A percentile compares a stretch with the other conserved stretches of the same genome.
phyloP scores from a whole-genome alignment of 139 green algal genomes.

The Coccomyxa sp. region DNA sequence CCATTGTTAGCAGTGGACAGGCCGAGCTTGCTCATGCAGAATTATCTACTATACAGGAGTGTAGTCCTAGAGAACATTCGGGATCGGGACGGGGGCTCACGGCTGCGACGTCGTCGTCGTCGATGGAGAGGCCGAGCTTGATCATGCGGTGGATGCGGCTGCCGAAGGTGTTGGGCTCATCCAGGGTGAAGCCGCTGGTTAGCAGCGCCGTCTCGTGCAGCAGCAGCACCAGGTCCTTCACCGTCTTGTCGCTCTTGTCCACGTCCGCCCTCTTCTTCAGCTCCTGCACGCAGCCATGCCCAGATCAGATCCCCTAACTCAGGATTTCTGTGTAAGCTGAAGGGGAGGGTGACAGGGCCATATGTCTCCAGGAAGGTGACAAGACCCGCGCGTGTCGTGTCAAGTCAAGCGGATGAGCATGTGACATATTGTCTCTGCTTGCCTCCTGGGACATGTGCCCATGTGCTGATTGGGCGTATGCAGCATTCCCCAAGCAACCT shows the following conservation, averaged over 20 bases:
- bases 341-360: too few species aligned
- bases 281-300: constrained; percentile 43
- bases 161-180: constrained; percentile 98
- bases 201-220: constrained; percentile 98
- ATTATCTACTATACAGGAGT: neutral
- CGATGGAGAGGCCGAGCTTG: constrained; percentile 97
- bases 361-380: too few species aligned
- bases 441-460: too few species aligned
- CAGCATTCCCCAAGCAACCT: too few species aligned
- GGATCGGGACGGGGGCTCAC: neutral
- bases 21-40: neutral
- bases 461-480: too few species aligned
- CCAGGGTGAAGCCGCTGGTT: constrained; percentile 92
- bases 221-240: constrained; percentile 98
- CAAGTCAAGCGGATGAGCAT: too few species aligned
- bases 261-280: constrained; percentile 83
- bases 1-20: neutral
- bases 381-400: too few species aligned
- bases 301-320: too few species aligned
- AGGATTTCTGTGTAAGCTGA: too few species aligned
- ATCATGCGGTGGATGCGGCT: constrained; percentile 99
- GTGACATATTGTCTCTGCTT: too few species aligned
- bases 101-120: constrained; percentile 72
- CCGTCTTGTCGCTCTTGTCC: constrained; percentile 98
- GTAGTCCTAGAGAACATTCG: neutral